Evolutionary conservation across 805 yeast genomes (phyloP), one percentile per base, ranked within the genome.

Genomic region (Groenewaldozyma tartarivorans): DNA sequence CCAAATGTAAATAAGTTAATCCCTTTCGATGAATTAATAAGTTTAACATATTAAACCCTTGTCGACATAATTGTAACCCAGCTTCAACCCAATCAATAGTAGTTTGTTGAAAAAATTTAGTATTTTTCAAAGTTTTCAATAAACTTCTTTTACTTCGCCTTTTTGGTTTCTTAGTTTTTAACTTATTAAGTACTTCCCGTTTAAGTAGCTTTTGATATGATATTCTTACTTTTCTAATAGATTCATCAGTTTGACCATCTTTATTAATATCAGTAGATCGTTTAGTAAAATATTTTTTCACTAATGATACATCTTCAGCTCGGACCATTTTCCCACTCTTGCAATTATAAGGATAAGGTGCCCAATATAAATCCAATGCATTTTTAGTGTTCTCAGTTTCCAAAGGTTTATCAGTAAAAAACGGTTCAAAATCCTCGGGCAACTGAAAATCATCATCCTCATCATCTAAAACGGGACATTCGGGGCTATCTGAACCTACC

Each of bases 1-100:
- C 99, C 48, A 92, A 66, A 65, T 92, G 99, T 45, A 92, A 65
- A 56, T 87, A 92, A 0, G 96, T 87, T 29, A 92, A 64, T 0
- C 97, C 97, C 50, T 83, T 80, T 53, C 87, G 75, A 58, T 92
- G 97, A 38, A 92, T 86, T 48, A 92, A 66, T 27, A 92, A 63
- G 58, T 87, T 88, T 36, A 92, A 69, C 94, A 90, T 88, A 52
- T 86, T 90, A 60, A 80, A 84, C 2, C 98, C 98, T 61, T 92
- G 99, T 30, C 77, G 74, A 54, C 95, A 83, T 2, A 92, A 77
- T 62, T 92, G 97, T 43, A 92, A 66, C 21, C 96, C 98, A 1
- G 97, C 98, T 59, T 92, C 99, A 2, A 90, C 92, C 99, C 99
- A 92, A 60, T 92, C 98, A 38, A 92, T 79, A 0, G 88, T 72